Base-by-base conservation (phyloP, 129 eudicot genomes). In the Pseudognaphalium luteoalbum region DNA sequence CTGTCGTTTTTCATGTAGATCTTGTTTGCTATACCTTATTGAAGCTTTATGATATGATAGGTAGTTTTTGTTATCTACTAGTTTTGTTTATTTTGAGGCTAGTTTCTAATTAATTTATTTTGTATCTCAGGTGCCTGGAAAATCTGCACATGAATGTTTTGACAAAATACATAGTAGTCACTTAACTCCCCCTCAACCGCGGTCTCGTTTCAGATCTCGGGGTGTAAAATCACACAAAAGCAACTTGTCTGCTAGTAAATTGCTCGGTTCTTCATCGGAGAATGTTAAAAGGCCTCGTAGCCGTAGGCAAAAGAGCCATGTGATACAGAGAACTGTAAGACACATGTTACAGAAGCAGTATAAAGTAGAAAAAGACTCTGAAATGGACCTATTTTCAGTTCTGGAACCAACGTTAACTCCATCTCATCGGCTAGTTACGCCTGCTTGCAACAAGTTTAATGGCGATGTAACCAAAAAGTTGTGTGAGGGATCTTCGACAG, bases 121-220 rank as follows among this genome's bases (percentile, higher is more conserved):
- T 67, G 54, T 37, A 62, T 80, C 74, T 44, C 79, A 91, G 97
- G 94, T 91, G 62, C 91, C 93, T 57, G 97, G 97, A 66, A 88
- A 91, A 86, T 91, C 97, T 25, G 93, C 97, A 17, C 87, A 86
- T 37, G 94, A 91, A 19, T 91, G 94, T 70, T 91, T 91, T 64
- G 69, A 91, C 51, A 91, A 81, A 83, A 74, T 91, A 69, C 87
- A 88, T 66, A 81, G 91, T 59, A 88, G 84, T 30, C 80, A 81
- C 63, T 39, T 66, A 79, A 91, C 97, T 44, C 94, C 97, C 11
- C 71, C 82, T 76, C 85, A 73, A 74, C 80, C 84, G 35, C 77
- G 61, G 50, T 74, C 76, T 35, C 88, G 87, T 39, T 81, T 85
- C 60, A 91, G 93, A 85, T 51, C 84, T 19, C 72, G 44, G 15